A percentile compares a stretch with the other conserved stretches of the same genome.
phyloP scores from a whole-genome alignment of 139 green algal genomes.

The Astrephomene gubernaculifera region DNA sequence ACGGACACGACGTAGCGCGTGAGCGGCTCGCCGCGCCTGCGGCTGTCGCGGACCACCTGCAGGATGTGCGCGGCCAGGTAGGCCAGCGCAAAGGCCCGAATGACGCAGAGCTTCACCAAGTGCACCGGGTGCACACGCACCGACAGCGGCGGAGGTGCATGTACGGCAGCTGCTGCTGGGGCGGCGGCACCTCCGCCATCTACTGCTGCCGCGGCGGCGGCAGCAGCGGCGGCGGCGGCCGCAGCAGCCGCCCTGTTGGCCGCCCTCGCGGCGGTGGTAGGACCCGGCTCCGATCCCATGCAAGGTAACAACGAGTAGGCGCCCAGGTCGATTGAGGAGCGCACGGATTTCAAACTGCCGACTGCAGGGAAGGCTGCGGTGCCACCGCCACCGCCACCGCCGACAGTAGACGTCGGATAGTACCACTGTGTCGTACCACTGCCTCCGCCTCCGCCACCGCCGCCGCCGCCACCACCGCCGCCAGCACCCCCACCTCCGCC shows the following conservation, averaged over 20 bases:
- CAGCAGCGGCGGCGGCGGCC: not conserved
- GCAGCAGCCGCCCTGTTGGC: no score
- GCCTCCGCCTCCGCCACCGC: not conserved
- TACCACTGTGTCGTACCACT: no score
- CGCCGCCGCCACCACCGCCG: not conserved
- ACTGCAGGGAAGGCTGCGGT: no score
- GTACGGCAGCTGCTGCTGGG: no score
- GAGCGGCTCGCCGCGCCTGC: not conserved
- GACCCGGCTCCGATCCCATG: no score
- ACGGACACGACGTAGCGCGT: constrained; percentile 6
- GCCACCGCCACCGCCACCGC: no score
- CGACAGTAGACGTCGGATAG: no score
- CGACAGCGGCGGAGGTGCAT: no score
- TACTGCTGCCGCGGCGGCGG: not conserved
- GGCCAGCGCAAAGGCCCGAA: constrained; percentile 3
- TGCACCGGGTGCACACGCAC: constrained; percentile 2
- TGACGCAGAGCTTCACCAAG: constrained; percentile 32
- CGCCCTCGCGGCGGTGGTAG: no score
- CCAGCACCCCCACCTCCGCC: not conserved
- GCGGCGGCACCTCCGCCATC: not conserved
- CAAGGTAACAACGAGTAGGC: no score
- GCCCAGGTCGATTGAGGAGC: no score
- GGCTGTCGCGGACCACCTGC: constrained; percentile 24
- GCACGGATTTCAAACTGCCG: no score
- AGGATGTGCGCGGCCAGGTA: constrained; percentile 15